phyloP scores from a whole-genome alignment of 106 monocot genomes.

The Hemerocallis citrina region DNA sequence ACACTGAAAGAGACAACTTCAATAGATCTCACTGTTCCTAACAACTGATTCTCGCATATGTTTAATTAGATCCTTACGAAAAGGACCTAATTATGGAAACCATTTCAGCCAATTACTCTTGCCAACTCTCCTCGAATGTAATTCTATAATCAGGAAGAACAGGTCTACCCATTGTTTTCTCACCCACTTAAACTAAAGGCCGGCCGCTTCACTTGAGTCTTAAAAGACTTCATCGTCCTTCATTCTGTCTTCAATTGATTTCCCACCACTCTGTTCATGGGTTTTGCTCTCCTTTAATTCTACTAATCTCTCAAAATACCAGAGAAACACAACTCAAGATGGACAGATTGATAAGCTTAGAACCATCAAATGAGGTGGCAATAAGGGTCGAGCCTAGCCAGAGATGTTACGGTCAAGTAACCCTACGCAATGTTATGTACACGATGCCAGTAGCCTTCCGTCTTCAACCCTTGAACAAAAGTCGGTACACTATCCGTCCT shows the following conservation, averaged over 20 bases:
- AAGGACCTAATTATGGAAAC: background rate
- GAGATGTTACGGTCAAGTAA: slow-evolving; percentile 21
- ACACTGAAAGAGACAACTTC: background rate
- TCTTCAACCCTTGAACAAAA: slow-evolving; percentile 22
- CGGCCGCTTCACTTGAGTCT: background rate
- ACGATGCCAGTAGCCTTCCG: slow-evolving; percentile 62
- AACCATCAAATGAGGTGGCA: slow-evolving; percentile 35
- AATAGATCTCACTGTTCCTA: background rate
- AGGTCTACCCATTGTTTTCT: slow-evolving; percentile 7
- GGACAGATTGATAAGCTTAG: slow-evolving; percentile 38
- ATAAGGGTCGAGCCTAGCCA: slow-evolving; percentile 34
- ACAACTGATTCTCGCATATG: background rate
- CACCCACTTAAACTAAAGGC: background rate
- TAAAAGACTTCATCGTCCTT: background rate
- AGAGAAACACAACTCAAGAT: slow-evolving; percentile 12
- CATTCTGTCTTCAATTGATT: background rate
- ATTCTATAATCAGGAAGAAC: slow-evolving; percentile 4
- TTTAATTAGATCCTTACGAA: background rate
- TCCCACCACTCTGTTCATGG: background rate
- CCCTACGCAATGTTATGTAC: slow-evolving; percentile 50
- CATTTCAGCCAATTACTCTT: background rate
- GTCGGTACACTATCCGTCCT: slow-evolving; percentile 25
- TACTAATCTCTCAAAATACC: background rate
- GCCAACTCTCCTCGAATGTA: background rate
- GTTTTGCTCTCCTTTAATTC: background rate